Evolutionary conservation across 495 filamentous ascomycete species (phyloP), one percentile per base, ranked within the genome.

Genomic region (Xylaria flabelliformis): DNA sequence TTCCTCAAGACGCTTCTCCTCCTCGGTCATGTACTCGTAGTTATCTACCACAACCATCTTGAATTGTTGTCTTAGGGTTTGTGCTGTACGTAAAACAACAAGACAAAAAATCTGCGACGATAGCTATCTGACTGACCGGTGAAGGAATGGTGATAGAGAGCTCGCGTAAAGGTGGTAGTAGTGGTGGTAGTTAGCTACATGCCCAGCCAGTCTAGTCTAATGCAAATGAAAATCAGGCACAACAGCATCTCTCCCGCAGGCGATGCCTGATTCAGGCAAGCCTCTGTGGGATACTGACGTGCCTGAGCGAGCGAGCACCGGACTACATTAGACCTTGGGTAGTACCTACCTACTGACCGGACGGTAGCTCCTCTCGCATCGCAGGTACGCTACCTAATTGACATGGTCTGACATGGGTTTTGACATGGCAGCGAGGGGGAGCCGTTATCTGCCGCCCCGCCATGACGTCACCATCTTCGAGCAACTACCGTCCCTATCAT

Each of bases 1-100:
- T 81, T 97, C 91, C 80, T 91, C 91, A 73, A 98, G 85, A 39
- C 95, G 89, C 80, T 91, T 90, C 85, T 97, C 95, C 83, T 98
- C 95, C 79, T 91, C 88, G 66, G 91, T 92, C 78, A 93, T 86
- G 79, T 94, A 94, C 76, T 93, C 92, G 78, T 95, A 89, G 72
- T 91, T 87, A 77, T 96, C 95, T 74, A 95, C 90, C 76, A 95
- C 85, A 73, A 97, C 94, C 95, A 98, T 98, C 26, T 55, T 81
- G 75, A 69, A 69, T 21, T 39, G 42, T 9, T 17, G 10, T 19
- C 2, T 15, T 29, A 0, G 26, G 24, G 44, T 6, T 51, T 50
- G 6, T 59, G 12, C 17, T 34, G 12, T 13, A 19, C 15, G 34
- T 21, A 59, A 39, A 8, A 39, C 2, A 17, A 50, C 10, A 63